These are phyloP conservation scores for Leccinum rimulosum DNA, from an alignment of 768 basidiomycete species.

Conservation along the genomic window DNA sequence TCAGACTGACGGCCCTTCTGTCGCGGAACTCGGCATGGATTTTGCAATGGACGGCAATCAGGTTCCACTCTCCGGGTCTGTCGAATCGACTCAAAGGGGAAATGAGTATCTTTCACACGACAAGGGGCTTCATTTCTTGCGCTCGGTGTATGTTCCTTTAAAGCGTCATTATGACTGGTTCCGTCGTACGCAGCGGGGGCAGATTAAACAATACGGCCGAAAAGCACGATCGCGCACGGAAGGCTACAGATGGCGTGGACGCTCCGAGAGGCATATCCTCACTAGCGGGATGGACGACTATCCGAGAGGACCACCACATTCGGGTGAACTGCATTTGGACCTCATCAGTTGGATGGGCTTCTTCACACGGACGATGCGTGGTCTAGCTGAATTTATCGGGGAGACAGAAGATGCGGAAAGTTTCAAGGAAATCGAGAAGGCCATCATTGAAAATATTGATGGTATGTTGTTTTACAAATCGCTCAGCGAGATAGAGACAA, in stretches of 20 bases:
- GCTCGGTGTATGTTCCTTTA: conserved; percentile 77
- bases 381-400: conserved; percentile 83
- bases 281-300: conserved; percentile 98
- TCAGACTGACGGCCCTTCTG: conserved; percentile 45
- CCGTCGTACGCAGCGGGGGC: conserved; percentile 88
- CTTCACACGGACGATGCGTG: conserved; percentile 91
- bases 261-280: conserved; percentile 81
- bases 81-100: conserved; percentile 31
- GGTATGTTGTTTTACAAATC: conserved; percentile 42
- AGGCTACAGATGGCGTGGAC: conserved; percentile 92
- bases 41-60: conserved; percentile 52
- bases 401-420: conserved; percentile 81
- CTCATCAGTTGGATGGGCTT: conserved; percentile 96
- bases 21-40: conserved; percentile 66
- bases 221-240: conserved; percentile 84
- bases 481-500: not conserved
- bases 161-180: conserved; percentile 97
- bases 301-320: conserved; percentile 84
- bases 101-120: conserved; percentile 55
- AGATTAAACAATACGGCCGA: conserved; percentile 87
- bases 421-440: conserved; percentile 74
- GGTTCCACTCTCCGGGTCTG: conserved; percentile 40
- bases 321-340: conserved; percentile 91
- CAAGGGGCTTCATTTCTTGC: conserved; percentile 65
- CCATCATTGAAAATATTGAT: conserved; percentile 81